Percentiles rank a stretch among this genome's conserved stretches.
Conservation (phyloP, 805 yeast species). For the Wickerhamiella cacticola region DNA sequence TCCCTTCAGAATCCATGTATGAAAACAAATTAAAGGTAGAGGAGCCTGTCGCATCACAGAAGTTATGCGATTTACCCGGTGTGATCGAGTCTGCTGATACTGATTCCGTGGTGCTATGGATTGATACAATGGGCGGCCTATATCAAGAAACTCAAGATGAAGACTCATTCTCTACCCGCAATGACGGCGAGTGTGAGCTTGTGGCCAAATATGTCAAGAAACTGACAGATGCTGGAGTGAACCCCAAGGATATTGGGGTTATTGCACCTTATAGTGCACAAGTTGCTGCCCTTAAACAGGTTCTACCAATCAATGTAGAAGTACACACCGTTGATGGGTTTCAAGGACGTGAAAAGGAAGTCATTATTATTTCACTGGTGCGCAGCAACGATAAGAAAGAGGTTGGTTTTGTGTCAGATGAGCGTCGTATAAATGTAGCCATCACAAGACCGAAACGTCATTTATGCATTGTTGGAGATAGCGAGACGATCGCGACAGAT, state of each 20-base stretch:
- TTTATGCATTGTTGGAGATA: conserved; percentile 71
- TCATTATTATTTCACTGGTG: conserved; percentile 66
- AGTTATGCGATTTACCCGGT: conserved; percentile 44
- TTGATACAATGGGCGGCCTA: conserved; percentile 87
- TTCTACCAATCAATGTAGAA: conserved; percentile 41
- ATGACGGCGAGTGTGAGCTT: conserved; percentile 61
- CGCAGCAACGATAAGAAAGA: conserved; percentile 60
- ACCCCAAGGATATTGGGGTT: conserved; percentile 54
- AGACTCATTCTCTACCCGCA: conserved; percentile 36
- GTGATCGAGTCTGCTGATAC: conserved; percentile 42
- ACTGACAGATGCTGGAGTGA: conserved; percentile 43
- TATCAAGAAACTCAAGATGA: conserved; percentile 44
- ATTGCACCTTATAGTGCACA: conserved; percentile 90
- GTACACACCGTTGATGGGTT: conserved; percentile 90
- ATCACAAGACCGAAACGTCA: conserved; percentile 84
- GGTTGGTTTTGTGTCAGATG: conserved; percentile 74
- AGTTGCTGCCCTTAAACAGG: conserved; percentile 45
- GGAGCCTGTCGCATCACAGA: conserved; percentile 40
- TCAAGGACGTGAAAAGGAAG: conserved; percentile 92
- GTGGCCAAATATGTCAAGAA: conserved; percentile 45
- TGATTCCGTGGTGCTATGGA: conserved; percentile 53
- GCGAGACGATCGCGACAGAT: conserved; percentile 2
- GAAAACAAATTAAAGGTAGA: conserved; percentile 51
- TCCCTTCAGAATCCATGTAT: conserved; percentile 60
- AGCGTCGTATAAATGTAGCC: conserved; percentile 79